phyloP scores from a whole-genome alignment of 176 grass and related monocot species.

The Areca catechu region DNA sequence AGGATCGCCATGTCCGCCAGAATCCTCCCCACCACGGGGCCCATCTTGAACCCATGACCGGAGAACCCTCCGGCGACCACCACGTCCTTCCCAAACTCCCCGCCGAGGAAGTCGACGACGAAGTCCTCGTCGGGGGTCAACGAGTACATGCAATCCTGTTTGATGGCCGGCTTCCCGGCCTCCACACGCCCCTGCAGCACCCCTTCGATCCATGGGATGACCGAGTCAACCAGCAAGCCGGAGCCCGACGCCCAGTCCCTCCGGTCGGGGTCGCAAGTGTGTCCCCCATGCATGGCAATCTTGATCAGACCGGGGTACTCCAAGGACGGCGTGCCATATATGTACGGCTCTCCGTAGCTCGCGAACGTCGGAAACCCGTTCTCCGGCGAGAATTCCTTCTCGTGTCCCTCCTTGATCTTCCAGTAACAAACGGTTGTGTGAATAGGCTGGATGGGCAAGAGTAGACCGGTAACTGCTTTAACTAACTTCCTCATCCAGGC shows the following conservation, averaged over 20 bases:
- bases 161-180: conserved; percentile 44
- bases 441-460: conserved; percentile 54
- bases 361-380: conserved; percentile 85
- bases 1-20: conserved; percentile 58
- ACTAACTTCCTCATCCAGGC: conserved; percentile 58
- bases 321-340: conserved; percentile 76
- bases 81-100: conserved; percentile 65
- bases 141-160: conserved; percentile 86
- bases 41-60: conserved; percentile 89
- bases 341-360: conserved; percentile 62
- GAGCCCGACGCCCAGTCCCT: conserved; percentile 45
- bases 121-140: conserved; percentile 85
- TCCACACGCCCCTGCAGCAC: conserved; percentile 45
- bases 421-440: conserved; percentile 78
- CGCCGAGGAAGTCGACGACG: conserved; percentile 69
- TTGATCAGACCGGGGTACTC: conserved; percentile 91
- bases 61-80: conserved; percentile 83
- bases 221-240: conserved; percentile 28
- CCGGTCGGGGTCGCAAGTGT: conserved; percentile 57
- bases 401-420: conserved; percentile 47
- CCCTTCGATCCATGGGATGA: conserved; percentile 50
- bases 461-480: conserved; percentile 15
- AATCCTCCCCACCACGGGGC: conserved; percentile 51
- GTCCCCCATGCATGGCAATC: conserved; percentile 62
- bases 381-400: conserved; percentile 32